Percentiles rank a stretch among this genome's conserved stretches.
phyloP scores from a whole-genome alignment of 148 eudicot genomes.

The Bassia scoparia region DNA sequence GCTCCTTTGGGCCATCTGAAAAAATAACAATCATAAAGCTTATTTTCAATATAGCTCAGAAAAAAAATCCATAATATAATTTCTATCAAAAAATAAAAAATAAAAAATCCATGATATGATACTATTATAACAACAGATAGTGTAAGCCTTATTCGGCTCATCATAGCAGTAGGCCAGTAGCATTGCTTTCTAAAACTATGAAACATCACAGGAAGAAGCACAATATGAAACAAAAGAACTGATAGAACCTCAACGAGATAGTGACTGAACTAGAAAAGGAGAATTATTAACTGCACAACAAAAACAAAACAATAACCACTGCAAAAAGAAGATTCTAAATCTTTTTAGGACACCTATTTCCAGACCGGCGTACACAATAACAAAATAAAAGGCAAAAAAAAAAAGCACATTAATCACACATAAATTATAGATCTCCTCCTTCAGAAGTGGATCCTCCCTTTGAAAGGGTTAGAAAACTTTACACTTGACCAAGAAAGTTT shows the following conservation, averaged over 20 bases:
- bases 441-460: background rate
- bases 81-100: too few relatives aligned
- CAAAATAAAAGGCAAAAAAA: background rate
- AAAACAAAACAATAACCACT: background rate
- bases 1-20: constrained; percentile 23
- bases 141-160: background rate
- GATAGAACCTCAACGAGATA: background rate
- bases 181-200: background rate
- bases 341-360: background rate
- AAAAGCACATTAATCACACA: background rate
- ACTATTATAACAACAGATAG: background rate
- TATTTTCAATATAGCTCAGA: background rate
- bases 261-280: background rate
- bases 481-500: background rate
- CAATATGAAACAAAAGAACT: background rate
- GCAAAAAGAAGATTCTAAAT: too few relatives aligned
- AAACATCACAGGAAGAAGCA: background rate
- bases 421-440: background rate
- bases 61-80: background rate
- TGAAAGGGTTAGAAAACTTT: background rate
- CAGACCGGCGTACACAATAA: too few relatives aligned
- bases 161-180: background rate
- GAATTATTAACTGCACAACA: background rate
- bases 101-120: too few relatives aligned
- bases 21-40: background rate